Conservation (phyloP, 2,329 filamentous ascomycete species). For the Byssothecium circinans region DNA sequence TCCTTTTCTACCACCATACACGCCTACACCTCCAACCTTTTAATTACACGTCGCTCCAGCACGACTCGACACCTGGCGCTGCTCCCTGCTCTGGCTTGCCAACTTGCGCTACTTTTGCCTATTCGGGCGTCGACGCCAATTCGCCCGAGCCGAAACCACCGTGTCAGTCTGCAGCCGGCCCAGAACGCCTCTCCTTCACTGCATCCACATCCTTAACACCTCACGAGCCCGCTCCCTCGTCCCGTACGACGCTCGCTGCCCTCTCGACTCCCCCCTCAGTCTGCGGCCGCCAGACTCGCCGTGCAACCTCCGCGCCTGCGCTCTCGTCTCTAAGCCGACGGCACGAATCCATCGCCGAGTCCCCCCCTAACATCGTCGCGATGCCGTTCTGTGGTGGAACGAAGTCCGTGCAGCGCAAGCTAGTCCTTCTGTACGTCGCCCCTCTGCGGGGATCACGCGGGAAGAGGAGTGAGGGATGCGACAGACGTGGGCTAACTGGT, state of each 20-base stretch:
- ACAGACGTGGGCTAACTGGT: constrained; percentile 9
- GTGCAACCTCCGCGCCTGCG: constrained; percentile 30
- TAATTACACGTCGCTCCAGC: no score
- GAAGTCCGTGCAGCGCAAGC: constrained; percentile 90
- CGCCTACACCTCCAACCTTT: no score
- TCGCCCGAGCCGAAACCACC: no score
- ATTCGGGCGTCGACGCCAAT: no score
- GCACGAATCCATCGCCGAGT: constrained; percentile 25
- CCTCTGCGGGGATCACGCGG: constrained; percentile 20
- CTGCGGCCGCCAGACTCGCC: constrained; percentile 11
- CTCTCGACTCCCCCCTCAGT: constrained; percentile 6
- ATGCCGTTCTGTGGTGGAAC: constrained; percentile 55
- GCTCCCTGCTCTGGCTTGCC: no score
- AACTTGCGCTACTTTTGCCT: no score
- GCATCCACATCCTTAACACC: constrained; percentile 13
- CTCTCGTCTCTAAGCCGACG: constrained; percentile 25
- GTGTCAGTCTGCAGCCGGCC: constrained; percentile 9
- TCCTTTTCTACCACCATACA: no score
- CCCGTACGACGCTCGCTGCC: constrained; percentile 20
- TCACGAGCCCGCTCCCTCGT: constrained; percentile 11
- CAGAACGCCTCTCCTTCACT: constrained; percentile 21
- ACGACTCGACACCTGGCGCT: no score
- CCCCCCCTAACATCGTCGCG: constrained; percentile 24
- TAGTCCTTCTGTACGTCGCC: constrained; percentile 78
- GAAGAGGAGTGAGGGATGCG: constrained; percentile 13